Conservation (phyloP, 257 asterid genomes). For the Jasminum sambac region DNA sequence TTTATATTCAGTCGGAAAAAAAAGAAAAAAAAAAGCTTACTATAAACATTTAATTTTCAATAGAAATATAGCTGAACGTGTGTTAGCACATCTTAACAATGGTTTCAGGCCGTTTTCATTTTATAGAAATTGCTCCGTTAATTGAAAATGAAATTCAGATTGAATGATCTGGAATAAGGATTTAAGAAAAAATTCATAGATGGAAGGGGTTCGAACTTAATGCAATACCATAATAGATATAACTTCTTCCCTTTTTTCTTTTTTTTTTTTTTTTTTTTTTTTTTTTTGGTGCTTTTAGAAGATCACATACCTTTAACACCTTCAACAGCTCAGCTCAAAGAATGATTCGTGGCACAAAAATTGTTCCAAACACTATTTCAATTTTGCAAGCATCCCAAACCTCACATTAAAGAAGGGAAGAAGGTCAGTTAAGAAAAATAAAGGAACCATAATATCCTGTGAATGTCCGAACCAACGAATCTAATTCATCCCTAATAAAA, state of each 20-base stretch:
- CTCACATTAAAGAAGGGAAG: conserved; percentile 44
- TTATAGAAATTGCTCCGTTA: neutral
- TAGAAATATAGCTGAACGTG: neutral
- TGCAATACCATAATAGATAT: neutral
- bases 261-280: no score
- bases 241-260: neutral
- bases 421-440: conserved; percentile 32
- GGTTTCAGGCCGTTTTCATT: neutral
- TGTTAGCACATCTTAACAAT: neutral
- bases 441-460: conserved; percentile 32
- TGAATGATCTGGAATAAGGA: conserved; percentile 13
- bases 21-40: neutral
- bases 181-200: conserved; percentile 13
- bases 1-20: no score
- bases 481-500: conserved; percentile 38
- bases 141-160: conserved; percentile 3
- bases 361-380: conserved; percentile 29
- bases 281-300: conserved; percentile 1
- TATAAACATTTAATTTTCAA: neutral
- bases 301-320: conserved; percentile 43
- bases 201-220: conserved; percentile 10
- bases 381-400: conserved; percentile 48
- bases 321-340: conserved; percentile 32
- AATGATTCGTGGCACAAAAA: conserved; percentile 33
- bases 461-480: conserved; percentile 35